Evolutionary conservation across 306 rosid genomes (phyloP), one percentile per base, ranked within the genome.

Genomic region (Dryas drummondii): DNA sequence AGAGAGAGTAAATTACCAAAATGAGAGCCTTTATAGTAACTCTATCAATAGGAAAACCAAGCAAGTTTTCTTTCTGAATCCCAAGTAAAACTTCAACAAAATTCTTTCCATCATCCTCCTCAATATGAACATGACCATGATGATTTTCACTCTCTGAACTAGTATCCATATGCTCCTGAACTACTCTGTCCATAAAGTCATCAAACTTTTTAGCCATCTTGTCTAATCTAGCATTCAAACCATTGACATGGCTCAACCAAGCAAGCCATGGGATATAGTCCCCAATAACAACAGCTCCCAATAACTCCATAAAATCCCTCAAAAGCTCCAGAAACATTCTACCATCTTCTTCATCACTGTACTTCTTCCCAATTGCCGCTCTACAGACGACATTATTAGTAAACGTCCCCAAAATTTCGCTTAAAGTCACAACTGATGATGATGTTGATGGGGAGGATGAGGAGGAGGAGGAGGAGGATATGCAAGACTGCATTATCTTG

Each of bases 81-180:
- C 45, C 32, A 61, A 87, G 91, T 76, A 88, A 49, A 69, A 85
- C 84, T 5, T 90, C 93, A 19, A 88, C 93, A 58, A 86, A 82
- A 26, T 90, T 86, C 59, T 64, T 2, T 2, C 27, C 79, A 32
- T 16, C 68, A 9, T 32, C 16, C 1, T 27, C 1, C 37, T 27
- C 37, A 4, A 8, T 1, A 22, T 4, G 64, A 22, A 6, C 15
- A 10, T 10, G 64, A 3, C 2, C 37, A 27, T 27, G 15, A 27
- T 27, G 15, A 2, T 27, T 9, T 19, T 61, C 65, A 5, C 19
- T 32, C 22, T 19, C 22, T 19, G 0, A 19, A 19, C 22, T 19
- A n/a, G n/a, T n/a, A 19, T 19, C 22, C 22, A 19, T 19, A 19
- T 19, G 22, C 22, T 19, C 22, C 0, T 19, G 22, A 19, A 19